Percentiles rank a stretch among this genome's conserved stretches.
These are phyloP conservation scores for Lachnellula occidentalis DNA, from an alignment of 2,329 filamentous ascomycete genomes.

Conservation along the genomic window DNA sequence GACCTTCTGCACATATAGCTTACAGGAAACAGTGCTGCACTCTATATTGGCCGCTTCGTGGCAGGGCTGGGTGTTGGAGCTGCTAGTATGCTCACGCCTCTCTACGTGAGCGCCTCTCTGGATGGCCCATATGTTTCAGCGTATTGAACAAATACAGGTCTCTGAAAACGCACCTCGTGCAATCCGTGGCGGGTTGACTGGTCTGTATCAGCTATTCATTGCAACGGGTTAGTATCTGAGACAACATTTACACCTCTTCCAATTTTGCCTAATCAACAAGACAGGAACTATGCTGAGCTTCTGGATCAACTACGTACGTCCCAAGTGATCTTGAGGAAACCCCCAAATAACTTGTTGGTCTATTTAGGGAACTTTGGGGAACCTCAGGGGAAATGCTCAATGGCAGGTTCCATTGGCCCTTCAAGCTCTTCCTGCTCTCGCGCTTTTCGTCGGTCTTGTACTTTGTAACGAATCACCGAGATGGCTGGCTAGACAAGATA, in stretches of 20 bases:
- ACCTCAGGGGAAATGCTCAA: constrained; percentile 34
- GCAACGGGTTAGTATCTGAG: constrained; percentile 14
- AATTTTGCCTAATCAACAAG: constrained; percentile 16
- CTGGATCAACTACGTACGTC: constrained; percentile 47
- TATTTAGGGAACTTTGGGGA: constrained; percentile 17
- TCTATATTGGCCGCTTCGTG: constrained; percentile 60
- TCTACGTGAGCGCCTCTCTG: constrained; percentile 41
- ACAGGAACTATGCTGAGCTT: constrained; percentile 36
- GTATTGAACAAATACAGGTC: constrained; percentile 36
- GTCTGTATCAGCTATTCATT: constrained; percentile 46
- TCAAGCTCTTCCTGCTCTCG: constrained; percentile 58
- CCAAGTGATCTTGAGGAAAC: constrained; percentile 10
- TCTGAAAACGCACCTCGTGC: constrained; percentile 46
- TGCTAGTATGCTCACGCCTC: constrained; percentile 36
- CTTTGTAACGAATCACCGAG: constrained; percentile 58
- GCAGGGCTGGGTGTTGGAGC: constrained; percentile 46
- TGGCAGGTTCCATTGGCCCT: constrained; percentile 60
- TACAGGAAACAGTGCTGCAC: constrained; percentile 36
- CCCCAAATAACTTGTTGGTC: constrained; percentile 27
- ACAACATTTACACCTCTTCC: no score
- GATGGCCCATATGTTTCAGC: constrained; percentile 34
- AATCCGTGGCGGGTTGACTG: constrained; percentile 45
- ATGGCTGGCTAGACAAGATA: constrained; percentile 61
- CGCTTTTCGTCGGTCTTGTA: constrained; percentile 55
- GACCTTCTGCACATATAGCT: not conserved